Conservation (phyloP, 1,284 basidiomycete species). For the Ganoderma lingzhi region DNA sequence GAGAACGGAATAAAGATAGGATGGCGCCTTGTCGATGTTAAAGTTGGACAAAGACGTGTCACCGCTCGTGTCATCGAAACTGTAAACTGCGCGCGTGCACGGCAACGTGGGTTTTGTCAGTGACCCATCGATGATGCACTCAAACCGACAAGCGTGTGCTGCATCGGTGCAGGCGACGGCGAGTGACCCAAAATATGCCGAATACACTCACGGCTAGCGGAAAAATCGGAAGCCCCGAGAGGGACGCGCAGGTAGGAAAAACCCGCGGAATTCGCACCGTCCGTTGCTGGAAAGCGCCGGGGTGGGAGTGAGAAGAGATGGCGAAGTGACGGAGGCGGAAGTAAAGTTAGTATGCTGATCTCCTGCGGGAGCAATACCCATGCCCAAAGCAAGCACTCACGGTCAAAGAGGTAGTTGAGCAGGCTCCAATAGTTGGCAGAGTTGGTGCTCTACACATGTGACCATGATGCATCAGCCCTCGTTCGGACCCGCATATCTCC, state of each 20-base stretch:
- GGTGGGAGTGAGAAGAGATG: slow-evolving; percentile 6
- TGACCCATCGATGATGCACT: slow-evolving; percentile 13
- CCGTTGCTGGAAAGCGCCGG: slow-evolving; percentile 45
- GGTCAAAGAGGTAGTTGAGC: slow-evolving; percentile 54
- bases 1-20: slow-evolving; percentile 53
- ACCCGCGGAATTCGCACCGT: slow-evolving; percentile 54
- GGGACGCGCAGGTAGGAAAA: slow-evolving; percentile 57
- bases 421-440: slow-evolving; percentile 52
- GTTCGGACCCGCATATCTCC: slow-evolving; percentile 9
- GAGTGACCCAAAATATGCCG: not conserved
- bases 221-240: slow-evolving; percentile 59
- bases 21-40: slow-evolving; percentile 50
- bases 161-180: not conserved
- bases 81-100: slow-evolving; percentile 50
- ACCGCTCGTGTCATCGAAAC: slow-evolving; percentile 52
- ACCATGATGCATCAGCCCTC: not conserved
- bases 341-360: slow-evolving; percentile 1
- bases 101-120: slow-evolving; percentile 13
- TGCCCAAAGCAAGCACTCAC: slow-evolving; percentile 39
- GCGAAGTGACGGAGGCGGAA: not conserved
- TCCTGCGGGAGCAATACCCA: slow-evolving; percentile 7
- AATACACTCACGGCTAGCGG: slow-evolving; percentile 33
- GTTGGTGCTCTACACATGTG: slow-evolving; percentile 45
- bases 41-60: slow-evolving; percentile 54
- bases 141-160: slow-evolving; percentile 11